These are phyloP conservation scores for Pseudogymnoascus sp. DNA, from an alignment of 2,329 filamentous ascomycete genomes.

Conservation along the genomic window DNA sequence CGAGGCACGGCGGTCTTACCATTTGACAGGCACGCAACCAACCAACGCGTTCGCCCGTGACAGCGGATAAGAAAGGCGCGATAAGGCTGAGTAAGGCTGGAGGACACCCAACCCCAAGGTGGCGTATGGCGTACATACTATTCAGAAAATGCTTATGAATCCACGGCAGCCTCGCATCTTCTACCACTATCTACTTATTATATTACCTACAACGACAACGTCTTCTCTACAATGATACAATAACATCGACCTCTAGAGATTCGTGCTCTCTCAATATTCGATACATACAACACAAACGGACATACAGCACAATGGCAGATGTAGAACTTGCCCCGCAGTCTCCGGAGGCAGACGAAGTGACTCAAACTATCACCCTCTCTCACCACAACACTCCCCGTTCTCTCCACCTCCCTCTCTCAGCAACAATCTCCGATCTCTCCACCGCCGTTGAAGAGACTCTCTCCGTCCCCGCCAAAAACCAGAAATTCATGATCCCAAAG, in stretches of 20 bases:
- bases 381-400: conserved; percentile 40
- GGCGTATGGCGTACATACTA: not conserved
- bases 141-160: conserved; percentile 7
- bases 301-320: conserved; percentile 2
- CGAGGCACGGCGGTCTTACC: not conserved
- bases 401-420: conserved; percentile 36
- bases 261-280: not conserved
- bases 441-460: conserved; percentile 46
- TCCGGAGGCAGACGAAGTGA: conserved; percentile 11
- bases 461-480: conserved; percentile 52
- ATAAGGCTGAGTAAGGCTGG: not conserved
- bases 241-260: conserved; percentile 2
- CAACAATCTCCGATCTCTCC: conserved; percentile 51
- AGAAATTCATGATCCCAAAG: conserved; percentile 62
- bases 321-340: not conserved
- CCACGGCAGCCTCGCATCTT: conserved; percentile 5
- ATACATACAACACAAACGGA: not conserved
- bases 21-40: not conserved
- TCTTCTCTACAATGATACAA: not conserved
- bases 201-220: not conserved
- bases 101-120: not conserved
- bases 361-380: conserved; percentile 38
- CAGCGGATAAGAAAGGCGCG: not conserved
- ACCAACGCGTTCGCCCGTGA: conserved; percentile 1
- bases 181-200: not conserved